phyloP scores from a whole-genome alignment of 768 basidiomycete genomes.

The Chalciporus pseudorubinellus region DNA sequence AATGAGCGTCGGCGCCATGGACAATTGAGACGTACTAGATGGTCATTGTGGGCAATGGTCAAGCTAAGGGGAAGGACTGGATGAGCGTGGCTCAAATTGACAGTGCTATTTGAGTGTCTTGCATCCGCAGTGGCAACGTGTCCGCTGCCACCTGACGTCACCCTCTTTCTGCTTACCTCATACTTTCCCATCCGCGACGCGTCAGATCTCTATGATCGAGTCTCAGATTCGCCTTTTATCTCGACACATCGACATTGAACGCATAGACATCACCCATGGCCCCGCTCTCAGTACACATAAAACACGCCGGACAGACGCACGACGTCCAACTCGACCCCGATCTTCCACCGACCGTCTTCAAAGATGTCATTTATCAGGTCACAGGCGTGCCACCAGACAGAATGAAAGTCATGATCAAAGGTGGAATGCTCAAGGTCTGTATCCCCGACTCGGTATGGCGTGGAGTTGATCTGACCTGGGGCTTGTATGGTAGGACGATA shows the following conservation, averaged over 20 bases:
- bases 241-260: background rate
- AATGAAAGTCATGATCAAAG: constrained; percentile 98
- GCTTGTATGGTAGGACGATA: constrained; percentile 62
- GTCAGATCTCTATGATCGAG: constrained; percentile 10
- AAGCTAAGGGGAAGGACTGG: constrained; percentile 4
- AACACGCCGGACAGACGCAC: constrained; percentile 83
- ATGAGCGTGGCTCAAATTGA: background rate
- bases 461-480: background rate
- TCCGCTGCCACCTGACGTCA: constrained; percentile 34
- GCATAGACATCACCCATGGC: constrained; percentile 46
- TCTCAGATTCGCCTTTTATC: constrained; percentile 1
- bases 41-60: constrained; percentile 38
- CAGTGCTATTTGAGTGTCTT: background rate
- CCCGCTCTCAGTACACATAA: constrained; percentile 74
- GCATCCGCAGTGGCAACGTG: background rate
- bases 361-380: constrained; percentile 72
- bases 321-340: constrained; percentile 71
- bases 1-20: background rate
- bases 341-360: constrained; percentile 70
- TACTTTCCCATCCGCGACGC: constrained; percentile 31
- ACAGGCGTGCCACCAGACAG: constrained; percentile 88
- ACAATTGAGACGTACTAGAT: constrained; percentile 37
- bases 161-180: constrained; percentile 22
- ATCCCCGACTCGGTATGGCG: background rate
- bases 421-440: constrained; percentile 80